These are phyloP conservation scores for Trametes cingulata DNA, from an alignment of 768 basidiomycete species.

Conservation along the genomic window DNA sequence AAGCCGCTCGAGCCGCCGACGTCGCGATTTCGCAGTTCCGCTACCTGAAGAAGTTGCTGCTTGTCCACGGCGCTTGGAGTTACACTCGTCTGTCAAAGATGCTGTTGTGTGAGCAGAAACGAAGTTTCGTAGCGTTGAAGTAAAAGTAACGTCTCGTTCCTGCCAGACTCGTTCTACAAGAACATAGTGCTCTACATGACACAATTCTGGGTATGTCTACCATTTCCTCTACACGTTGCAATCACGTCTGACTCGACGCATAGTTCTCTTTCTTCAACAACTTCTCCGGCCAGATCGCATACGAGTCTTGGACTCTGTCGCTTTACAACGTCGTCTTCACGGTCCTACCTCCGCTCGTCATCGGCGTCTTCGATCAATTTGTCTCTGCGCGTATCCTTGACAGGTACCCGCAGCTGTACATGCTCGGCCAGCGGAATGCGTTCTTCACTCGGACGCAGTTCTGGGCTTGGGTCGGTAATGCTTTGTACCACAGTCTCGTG, in stretches of 20 bases:
- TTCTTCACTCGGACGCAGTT: conserved; percentile 92
- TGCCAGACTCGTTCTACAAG: conserved; percentile 94
- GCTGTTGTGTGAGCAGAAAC: conserved; percentile 76
- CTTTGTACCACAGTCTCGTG: conserved; percentile 86
- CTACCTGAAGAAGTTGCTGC: conserved; percentile 88
- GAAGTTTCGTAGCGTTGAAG: background rate
- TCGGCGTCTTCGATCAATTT: conserved; percentile 98
- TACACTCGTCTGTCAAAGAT: conserved; percentile 94
- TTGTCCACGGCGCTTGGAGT: conserved; percentile 99
- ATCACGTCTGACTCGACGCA: background rate
- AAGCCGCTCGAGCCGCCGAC: conserved; percentile 97
- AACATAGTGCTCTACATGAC: conserved; percentile 99
- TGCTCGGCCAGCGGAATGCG: conserved; percentile 88
- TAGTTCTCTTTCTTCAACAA: conserved; percentile 99
- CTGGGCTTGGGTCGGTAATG: conserved; percentile 91
- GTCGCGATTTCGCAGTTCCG: conserved; percentile 98
- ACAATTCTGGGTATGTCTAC: conserved; percentile 83
- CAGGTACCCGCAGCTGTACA: conserved; percentile 95
- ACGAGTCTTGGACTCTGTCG: conserved; percentile 98
- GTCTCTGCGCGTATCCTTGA: conserved; percentile 96
- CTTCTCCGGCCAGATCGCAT: conserved; percentile 97
- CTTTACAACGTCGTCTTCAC: conserved; percentile 97
- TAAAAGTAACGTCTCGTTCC: conserved; percentile 13
- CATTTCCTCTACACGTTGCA: background rate
- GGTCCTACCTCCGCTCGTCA: conserved; percentile 92